Base-by-base conservation (phyloP, 306 rosid species). In the Sicyos edulis region DNA sequence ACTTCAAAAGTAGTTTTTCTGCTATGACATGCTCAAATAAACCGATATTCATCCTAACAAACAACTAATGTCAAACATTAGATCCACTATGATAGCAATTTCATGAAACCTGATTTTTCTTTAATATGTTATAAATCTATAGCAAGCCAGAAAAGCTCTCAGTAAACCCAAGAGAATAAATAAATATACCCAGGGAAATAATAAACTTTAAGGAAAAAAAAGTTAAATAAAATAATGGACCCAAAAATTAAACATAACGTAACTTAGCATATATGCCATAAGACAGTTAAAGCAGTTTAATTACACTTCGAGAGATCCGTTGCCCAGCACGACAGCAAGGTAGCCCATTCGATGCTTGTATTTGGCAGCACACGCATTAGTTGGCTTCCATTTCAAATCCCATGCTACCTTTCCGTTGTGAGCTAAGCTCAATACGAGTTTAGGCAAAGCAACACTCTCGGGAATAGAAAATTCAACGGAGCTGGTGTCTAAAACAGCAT, bases 321-420 rank as follows among this genome's bases (percentile, higher is more conserved):
- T 87, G 79, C 99, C 99, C 83, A 87, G 81, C 82, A 91, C 60
- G 69, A 86, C 97, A 80, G 99, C 99, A 74, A 93, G 97, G 79
- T 87, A 86, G 78, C 97, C 99, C 96, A 93, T 86, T 64, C 84
- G 86, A 68, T 82, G 87, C 84, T 83, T 82, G 77, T 80, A 71
- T 45, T 77, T 54, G 68, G 82, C 69, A 82, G 78, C 80, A 77
- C 74, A 32, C 66, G 34, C 65, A 74, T 73, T 74, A 40, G 62
- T 47, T 82, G 97, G 99, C 70, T 79, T 81, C 99, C 99, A 93
- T 81, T 93, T 93, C 79, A 88, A 85, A 89, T 93, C 97, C 99
- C 99, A 93, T 67, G 96, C 95, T 72, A 93, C 95, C 86, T 87
- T 91, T 73, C 97, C 99, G 75, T 88, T 88, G 85, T 91, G 97